Conservation (phyloP, 2,329 filamentous ascomycete genomes). For the Paracamarosporium sp. region DNA sequence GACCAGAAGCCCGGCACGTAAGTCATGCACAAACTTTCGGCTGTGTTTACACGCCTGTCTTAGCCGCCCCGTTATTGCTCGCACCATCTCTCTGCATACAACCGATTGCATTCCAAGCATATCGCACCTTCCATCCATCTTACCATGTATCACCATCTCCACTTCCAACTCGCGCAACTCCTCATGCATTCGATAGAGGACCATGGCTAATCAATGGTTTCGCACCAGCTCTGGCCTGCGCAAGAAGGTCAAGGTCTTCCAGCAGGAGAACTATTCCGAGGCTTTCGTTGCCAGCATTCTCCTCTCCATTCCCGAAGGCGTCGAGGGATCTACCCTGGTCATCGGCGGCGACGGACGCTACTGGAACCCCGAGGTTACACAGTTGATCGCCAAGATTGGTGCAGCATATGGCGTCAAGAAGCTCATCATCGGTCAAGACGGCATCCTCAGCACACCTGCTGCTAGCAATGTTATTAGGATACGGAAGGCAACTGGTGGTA, state of each 20-base stretch:
- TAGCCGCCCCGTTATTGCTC: slow-evolving; percentile 22
- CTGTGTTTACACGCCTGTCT: slow-evolving; percentile 20
- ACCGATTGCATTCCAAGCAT: slow-evolving; percentile 19
- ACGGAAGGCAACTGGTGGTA: slow-evolving; percentile 93
- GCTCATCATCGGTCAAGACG: slow-evolving; percentile 92
- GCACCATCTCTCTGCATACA: slow-evolving; percentile 15
- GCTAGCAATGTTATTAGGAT: slow-evolving; percentile 96
- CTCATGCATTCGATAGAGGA: slow-evolving; percentile 20
- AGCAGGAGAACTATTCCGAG: slow-evolving; percentile 94
- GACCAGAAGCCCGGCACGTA: slow-evolving; percentile 99
- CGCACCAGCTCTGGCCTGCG: slow-evolving; percentile 85
- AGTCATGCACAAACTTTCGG: slow-evolving; percentile 54
- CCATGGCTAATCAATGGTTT: slow-evolving; percentile 33
- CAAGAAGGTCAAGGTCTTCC: slow-evolving; percentile 98
- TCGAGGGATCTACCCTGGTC: slow-evolving; percentile 85
- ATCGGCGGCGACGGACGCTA: slow-evolving; percentile 97
- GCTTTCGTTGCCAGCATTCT: slow-evolving; percentile 94
- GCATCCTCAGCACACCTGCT: slow-evolving; percentile 95
- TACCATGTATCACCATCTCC: slow-evolving; percentile 10
- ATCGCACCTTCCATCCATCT: slow-evolving; percentile 10
- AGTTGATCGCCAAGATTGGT: slow-evolving; percentile 96
- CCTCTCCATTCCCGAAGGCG: slow-evolving; percentile 94
- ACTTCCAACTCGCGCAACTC: slow-evolving; percentile 8
- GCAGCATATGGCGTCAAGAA: slow-evolving; percentile 99
- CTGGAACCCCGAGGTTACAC: slow-evolving; percentile 96